Conservation (phyloP, 768 basidiomycete genomes). For the Tylopilus intermedius region DNA sequence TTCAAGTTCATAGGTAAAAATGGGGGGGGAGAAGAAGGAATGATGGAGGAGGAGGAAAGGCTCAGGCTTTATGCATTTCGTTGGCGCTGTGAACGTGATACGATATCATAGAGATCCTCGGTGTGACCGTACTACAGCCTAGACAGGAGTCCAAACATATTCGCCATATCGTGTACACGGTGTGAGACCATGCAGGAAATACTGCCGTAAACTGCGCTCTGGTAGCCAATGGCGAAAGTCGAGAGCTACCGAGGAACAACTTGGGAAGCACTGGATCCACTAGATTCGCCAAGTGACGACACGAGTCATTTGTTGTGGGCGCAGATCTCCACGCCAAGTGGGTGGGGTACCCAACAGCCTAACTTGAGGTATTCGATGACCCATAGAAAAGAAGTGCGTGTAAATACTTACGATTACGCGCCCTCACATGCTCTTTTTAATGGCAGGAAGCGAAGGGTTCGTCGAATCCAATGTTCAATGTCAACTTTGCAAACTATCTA, state of each 20-base stretch:
- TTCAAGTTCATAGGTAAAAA: background rate
- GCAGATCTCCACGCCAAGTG: slow-evolving; percentile 2
- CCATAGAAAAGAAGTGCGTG: background rate
- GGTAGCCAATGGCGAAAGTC: too few species aligned
- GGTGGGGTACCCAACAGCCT: background rate
- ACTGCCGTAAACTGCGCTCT: background rate
- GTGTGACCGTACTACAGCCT: background rate
- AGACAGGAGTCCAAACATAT: background rate
- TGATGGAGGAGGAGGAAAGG: background rate
- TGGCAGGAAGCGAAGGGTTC: too few species aligned
- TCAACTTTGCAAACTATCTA: too few species aligned
- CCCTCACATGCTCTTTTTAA: too few species aligned
- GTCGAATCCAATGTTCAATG: too few species aligned
- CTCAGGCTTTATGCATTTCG: slow-evolving; percentile 9
- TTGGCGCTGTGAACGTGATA: background rate
- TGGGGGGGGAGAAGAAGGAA: background rate
- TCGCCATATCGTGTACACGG: too few species aligned
- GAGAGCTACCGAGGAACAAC: background rate
- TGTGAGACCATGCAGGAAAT: background rate
- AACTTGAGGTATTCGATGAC: background rate
- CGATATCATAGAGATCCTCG: background rate
- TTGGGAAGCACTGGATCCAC: background rate
- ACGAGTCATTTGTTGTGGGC: slow-evolving; percentile 6
- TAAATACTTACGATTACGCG: background rate
- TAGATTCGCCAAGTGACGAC: background rate